phyloP scores from a whole-genome alignment of 1,284 basidiomycete genomes.

The Cutaneotrichosporon sp. region DNA sequence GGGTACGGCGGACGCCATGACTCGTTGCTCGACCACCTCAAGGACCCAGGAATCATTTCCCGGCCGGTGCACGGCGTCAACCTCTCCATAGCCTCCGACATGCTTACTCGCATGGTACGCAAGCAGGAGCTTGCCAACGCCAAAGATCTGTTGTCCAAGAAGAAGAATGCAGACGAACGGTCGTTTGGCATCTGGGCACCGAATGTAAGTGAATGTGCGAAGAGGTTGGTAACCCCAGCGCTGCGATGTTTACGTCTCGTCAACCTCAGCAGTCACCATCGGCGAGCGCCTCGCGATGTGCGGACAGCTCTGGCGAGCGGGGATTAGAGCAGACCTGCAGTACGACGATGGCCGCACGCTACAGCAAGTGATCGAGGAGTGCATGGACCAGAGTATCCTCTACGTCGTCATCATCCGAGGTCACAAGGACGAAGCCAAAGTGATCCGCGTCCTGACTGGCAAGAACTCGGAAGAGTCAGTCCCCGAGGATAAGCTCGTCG shows the following conservation, averaged over 20 bases:
- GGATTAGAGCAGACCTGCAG: conserved; percentile 59
- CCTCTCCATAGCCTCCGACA: conserved; percentile 57
- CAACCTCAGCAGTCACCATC: conserved; percentile 54
- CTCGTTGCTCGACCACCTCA: conserved; percentile 56
- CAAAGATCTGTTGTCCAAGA: conserved; percentile 48
- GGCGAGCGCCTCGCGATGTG: conserved; percentile 55
- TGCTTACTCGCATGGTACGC: conserved; percentile 54
- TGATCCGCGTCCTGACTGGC: conserved; percentile 27
- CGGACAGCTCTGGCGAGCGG: conserved; percentile 59
- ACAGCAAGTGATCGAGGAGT: conserved; percentile 50
- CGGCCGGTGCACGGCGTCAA: conserved; percentile 56
- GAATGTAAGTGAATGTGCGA: conserved; percentile 26
- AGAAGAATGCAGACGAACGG: conserved; percentile 53
- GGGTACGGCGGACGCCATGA: conserved; percentile 54
- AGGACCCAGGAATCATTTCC: conserved; percentile 46
- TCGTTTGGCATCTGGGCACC: conserved; percentile 55
- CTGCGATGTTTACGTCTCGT: conserved; percentile 60
- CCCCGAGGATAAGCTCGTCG: conserved; percentile 32
- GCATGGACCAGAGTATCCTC: conserved; percentile 52
- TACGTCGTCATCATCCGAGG: conserved; percentile 50
- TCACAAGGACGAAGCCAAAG: conserved; percentile 46
- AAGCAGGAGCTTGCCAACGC: conserved; percentile 53
- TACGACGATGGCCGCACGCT: conserved; percentile 54
- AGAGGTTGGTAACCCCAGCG: conserved; percentile 47
- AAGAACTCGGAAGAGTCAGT: conserved; percentile 37